Evolutionary conservation across 139 green algal genomes (phyloP).

Genomic region (Diplosphaera chodatii): DNA sequence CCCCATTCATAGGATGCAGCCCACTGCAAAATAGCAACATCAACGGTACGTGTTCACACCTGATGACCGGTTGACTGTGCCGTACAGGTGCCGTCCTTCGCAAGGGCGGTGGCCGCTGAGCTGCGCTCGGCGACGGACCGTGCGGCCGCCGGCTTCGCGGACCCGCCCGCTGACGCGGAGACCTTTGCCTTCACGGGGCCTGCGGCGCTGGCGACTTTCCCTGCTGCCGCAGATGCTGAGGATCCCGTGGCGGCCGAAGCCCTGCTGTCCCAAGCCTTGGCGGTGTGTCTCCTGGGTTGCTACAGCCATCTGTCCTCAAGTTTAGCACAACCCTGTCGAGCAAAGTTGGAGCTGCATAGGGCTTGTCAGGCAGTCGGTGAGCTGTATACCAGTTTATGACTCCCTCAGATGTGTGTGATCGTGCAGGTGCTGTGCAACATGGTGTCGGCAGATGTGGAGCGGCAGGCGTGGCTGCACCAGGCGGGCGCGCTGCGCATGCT

Average conservation of each 20-base stretch:
- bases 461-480: conserved; percentile 53
- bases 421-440: conserved; percentile 54
- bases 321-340: too few relatives aligned
- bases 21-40: too few relatives aligned
- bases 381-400: too few relatives aligned
- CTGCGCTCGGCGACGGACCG: conserved; percentile 30
- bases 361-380: too few relatives aligned
- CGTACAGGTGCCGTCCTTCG: conserved; percentile 40
- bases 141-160: conserved; percentile 15
- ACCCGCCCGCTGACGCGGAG: conserved; percentile 36
- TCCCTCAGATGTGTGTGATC: too few relatives aligned
- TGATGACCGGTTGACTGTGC: too few relatives aligned
- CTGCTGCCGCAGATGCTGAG: conserved; percentile 15
- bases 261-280: not conserved
- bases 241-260: conserved; percentile 27
- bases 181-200: conserved; percentile 10
- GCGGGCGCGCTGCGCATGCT: conserved; percentile 59
- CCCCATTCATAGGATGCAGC: too few relatives aligned
- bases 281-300: too few relatives aligned
- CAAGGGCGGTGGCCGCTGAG: conserved; percentile 37
- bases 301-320: too few relatives aligned
- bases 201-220: conserved; percentile 28
- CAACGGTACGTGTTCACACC: too few relatives aligned
- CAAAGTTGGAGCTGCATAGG: too few relatives aligned
- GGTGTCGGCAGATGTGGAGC: conserved; percentile 37